Percentiles rank a stretch among this genome's conserved stretches.
phyloP scores from a whole-genome alignment of 2,329 filamentous ascomycete genomes.

The Epichloe scottii region DNA sequence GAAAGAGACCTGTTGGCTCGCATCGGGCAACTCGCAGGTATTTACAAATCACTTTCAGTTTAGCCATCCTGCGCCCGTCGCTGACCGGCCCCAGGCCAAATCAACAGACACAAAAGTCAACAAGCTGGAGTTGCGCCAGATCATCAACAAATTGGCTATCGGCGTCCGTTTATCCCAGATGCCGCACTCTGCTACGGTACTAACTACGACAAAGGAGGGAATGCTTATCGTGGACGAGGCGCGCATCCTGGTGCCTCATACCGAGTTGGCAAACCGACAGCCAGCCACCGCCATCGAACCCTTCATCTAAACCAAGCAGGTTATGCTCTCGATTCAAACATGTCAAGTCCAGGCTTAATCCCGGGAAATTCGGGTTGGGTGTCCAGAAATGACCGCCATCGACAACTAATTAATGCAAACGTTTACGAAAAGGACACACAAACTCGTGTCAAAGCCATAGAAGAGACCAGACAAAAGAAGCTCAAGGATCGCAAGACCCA shows the following conservation, averaged over 20 bases:
- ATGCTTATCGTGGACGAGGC: slow-evolving; percentile 9
- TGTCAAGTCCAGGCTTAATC: slow-evolving; percentile 23
- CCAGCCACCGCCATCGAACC: slow-evolving; percentile 36
- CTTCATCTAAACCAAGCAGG: slow-evolving; percentile 47
- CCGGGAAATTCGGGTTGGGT: slow-evolving; percentile 40
- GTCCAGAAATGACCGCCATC: slow-evolving; percentile 60
- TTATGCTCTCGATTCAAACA: slow-evolving; percentile 23
- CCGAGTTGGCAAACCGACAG: slow-evolving; percentile 22
- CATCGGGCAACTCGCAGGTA: slow-evolving; percentile 40
- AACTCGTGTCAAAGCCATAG: slow-evolving; percentile 56
- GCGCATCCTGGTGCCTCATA: slow-evolving; percentile 24
- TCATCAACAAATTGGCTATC: slow-evolving; percentile 18
- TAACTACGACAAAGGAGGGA: slow-evolving; percentile 4
- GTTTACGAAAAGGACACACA: slow-evolving; percentile 65
- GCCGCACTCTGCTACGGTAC: not conserved
- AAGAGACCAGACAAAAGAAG: slow-evolving; percentile 51
- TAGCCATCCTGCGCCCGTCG: slow-evolving; percentile 2
- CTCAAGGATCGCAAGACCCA: slow-evolving; percentile 38
- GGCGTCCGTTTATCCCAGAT: slow-evolving; percentile 20
- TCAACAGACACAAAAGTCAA: slow-evolving; percentile 66
- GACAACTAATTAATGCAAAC: slow-evolving; percentile 70
- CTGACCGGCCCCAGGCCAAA: slow-evolving; percentile 46
- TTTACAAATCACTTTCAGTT: slow-evolving; percentile 7
- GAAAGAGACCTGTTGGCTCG: slow-evolving; percentile 40
- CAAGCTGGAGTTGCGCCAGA: slow-evolving; percentile 27